Evolutionary conservation across 1,284 basidiomycete genomes (phyloP).

Genomic region (Cryptococcus floricola): DNA sequence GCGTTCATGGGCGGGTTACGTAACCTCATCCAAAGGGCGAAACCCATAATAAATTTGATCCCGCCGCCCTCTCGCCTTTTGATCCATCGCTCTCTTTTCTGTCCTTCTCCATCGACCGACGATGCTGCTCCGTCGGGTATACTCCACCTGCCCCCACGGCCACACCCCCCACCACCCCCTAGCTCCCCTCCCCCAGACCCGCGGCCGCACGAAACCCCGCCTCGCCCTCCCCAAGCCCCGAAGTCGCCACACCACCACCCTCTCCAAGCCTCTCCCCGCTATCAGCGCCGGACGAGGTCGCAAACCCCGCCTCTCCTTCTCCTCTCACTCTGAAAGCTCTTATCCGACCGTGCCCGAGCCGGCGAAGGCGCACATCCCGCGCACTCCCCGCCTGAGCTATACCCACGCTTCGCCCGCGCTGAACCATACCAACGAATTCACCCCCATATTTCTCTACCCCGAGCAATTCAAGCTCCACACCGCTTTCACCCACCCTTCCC

Average conservation of each 20-base stretch:
- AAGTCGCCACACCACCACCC: not conserved
- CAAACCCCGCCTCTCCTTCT: conserved; percentile 1
- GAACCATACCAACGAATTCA: conserved; percentile 15
- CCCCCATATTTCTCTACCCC: conserved; percentile 24
- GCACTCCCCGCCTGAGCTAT: conserved; percentile 7
- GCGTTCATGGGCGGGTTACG: too few relatives aligned
- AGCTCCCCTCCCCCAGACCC: conserved; percentile 3
- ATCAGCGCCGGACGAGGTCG: not conserved
- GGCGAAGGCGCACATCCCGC: not conserved
- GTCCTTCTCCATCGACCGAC: conserved; percentile 1
- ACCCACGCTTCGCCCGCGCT: conserved; percentile 11
- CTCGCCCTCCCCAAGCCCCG: conserved; percentile 1
- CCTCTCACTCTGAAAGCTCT: not conserved
- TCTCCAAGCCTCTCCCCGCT: not conserved
- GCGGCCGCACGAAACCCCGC: conserved; percentile 12
- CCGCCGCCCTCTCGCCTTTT: not conserved
- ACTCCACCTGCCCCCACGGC: conserved; percentile 21
- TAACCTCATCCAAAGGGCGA: not conserved
- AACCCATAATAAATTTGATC: not conserved
- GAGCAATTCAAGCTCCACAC: conserved; percentile 27
- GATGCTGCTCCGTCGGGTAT: conserved; percentile 36
- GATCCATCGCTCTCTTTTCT: not conserved
- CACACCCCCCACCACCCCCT: not conserved
- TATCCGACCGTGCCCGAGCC: not conserved
- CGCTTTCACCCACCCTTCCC: conserved; percentile 30